Evolutionary conservation across 805 yeast genomes (phyloP).

Genomic region (Saccharomycopsis synnaedendra): DNA sequence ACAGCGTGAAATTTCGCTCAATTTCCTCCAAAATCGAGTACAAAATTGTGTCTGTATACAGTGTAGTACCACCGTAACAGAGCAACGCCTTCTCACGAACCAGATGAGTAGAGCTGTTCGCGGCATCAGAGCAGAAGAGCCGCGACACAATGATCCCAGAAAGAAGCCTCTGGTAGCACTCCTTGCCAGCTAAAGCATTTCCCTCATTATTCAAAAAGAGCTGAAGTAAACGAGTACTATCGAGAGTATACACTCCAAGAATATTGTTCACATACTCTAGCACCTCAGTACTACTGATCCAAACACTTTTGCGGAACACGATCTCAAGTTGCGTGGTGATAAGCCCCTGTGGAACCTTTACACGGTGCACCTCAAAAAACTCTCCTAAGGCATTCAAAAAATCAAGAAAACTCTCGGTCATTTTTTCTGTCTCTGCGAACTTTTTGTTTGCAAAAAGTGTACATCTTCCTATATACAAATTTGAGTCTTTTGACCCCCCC

Average conservation of each 20-base stretch:
- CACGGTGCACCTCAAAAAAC: constrained; percentile 20
- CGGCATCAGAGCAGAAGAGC: constrained; percentile 37
- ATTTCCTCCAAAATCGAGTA: constrained; percentile 42
- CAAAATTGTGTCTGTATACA: constrained; percentile 51
- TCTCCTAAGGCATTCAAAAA: constrained; percentile 20
- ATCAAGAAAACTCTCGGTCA: constrained; percentile 15
- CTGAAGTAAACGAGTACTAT: constrained; percentile 47
- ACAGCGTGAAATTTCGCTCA: constrained; percentile 39
- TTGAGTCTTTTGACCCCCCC: too few relatives aligned
- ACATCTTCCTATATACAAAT: constrained; percentile 31
- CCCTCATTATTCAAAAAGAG: constrained; percentile 44
- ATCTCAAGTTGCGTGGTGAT: constrained; percentile 59
- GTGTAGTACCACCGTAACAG: constrained; percentile 52
- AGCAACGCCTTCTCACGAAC: constrained; percentile 39
- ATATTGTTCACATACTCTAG: constrained; percentile 31
- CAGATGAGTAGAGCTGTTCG: constrained; percentile 32
- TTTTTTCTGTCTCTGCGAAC: constrained; percentile 38
- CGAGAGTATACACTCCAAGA: constrained; percentile 19
- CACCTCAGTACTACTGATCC: constrained; percentile 33
- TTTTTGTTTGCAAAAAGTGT: constrained; percentile 51
- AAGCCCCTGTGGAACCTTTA: constrained; percentile 32
- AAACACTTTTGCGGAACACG: constrained; percentile 30
- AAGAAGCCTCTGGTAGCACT: constrained; percentile 23
- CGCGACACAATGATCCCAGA: constrained; percentile 35
- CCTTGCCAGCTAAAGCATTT: constrained; percentile 17